Evolutionary conservation across 2,329 filamentous ascomycete species (phyloP), one percentile per base, ranked within the genome.

Genomic region (Fusarium nanum): DNA sequence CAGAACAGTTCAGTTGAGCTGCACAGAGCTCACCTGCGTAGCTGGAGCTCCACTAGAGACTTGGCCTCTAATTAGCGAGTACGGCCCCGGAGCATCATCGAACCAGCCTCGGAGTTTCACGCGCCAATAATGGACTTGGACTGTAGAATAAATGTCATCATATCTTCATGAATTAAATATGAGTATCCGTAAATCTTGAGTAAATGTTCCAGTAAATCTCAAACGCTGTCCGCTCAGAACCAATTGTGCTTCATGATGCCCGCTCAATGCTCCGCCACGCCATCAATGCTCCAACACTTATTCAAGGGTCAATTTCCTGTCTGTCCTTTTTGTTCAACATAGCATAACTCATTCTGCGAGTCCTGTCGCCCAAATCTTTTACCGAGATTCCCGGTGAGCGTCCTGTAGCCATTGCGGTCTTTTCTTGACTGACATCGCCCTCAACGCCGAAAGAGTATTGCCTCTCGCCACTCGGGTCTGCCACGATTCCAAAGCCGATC

Each of bases 341-440:
- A 42, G 62, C 72, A 53, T 68, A 71, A 48, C 68, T 73, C 67
- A 74, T 56, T 55, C 71, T 69, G 34, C 67, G 64, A 7, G 69
- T 60, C 23, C 62, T 69, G 18, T 72, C 71, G 16, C 63, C 67
- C 71, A 69, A 74, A 25, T 67, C 64, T 62, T 67, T 75, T 47
- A 75, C 64, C 14, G 64, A 68, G 20, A 74, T 48, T 5, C 66
- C 73, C 13, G 71, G 73, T 9, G 73, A 75, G 8, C 73, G 64
- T 5, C 58, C 50, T 6, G 72, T 68, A 11, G 69, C 52, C 61
- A 47, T 55, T 27, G 49, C 13, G 18, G 63, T 50, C 47, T 73
- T 72, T 32, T 75, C 73, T 59, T 75, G 73, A 10, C 64, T 64
- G 25, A 75, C 73, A n/a, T 75, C 73, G 7, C 73, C 73, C 27